phyloP scores from a whole-genome alignment of 257 asterid species.

The Datura wrightii region DNA sequence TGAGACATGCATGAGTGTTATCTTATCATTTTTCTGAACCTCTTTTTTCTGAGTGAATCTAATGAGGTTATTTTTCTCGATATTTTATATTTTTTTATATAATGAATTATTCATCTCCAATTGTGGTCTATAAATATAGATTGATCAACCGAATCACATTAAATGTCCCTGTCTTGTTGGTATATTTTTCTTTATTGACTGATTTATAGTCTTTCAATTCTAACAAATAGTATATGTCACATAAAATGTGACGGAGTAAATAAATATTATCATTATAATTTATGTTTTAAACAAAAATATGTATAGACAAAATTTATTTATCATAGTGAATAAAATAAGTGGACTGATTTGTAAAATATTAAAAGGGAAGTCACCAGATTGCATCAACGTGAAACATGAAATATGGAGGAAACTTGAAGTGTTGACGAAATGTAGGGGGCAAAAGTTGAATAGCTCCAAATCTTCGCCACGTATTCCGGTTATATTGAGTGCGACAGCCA shows the following conservation, averaged over 20 bases:
- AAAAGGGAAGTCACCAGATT: neutral
- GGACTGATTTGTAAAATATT: conserved; percentile 10
- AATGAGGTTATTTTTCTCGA: neutral
- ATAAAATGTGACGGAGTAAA: neutral
- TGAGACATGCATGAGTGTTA: neutral
- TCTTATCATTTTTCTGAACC: too few species aligned
- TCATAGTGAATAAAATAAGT: neutral
- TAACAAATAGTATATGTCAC: neutral
- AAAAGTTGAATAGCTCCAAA: conserved; percentile 40
- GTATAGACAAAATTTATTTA: neutral
- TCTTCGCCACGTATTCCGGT: conserved; percentile 49
- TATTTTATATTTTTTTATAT: neutral
- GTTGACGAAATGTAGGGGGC: neutral
- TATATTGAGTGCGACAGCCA: conserved; percentile 52
- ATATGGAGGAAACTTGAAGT: neutral
- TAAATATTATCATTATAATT: neutral
- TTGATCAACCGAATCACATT: neutral
- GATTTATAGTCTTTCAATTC: too few species aligned
- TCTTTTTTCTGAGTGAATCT: neutral
- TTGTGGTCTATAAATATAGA: rapidly evolving
- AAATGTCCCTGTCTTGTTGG: neutral
- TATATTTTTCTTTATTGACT: neutral
- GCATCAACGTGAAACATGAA: conserved; percentile 7
- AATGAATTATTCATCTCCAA: neutral
- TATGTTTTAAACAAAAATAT: neutral